phyloP scores from a whole-genome alignment of 352 stramenopile species.

The Plasmopara halstedii region DNA sequence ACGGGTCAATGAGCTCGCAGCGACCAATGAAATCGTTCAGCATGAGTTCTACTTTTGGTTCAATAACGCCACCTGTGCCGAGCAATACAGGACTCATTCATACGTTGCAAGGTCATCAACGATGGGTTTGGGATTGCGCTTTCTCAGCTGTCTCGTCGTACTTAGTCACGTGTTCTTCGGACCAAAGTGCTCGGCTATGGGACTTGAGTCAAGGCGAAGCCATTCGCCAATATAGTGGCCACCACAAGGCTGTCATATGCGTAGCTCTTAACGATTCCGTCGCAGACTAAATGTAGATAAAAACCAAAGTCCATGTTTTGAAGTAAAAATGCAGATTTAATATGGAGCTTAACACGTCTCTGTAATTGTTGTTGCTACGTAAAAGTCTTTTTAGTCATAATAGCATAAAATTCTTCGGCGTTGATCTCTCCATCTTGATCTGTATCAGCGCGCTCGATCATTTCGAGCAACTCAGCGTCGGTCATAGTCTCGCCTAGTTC shows the following conservation, averaged over 20 bases:
- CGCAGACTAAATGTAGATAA: slow-evolving; percentile 30
- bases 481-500: slow-evolving; percentile 99
- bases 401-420: slow-evolving; percentile 96
- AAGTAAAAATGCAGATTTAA: not conserved
- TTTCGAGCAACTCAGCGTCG: slow-evolving; percentile 98
- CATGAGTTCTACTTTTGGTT: slow-evolving; percentile 21
- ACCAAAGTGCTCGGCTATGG: slow-evolving; percentile 95
- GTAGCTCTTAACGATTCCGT: slow-evolving; percentile 83
- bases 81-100: slow-evolving; percentile 53
- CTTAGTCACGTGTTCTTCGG: slow-evolving; percentile 94
- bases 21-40: slow-evolving; percentile 22
- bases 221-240: slow-evolving; percentile 84
- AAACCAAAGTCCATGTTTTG: not conserved
- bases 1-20: slow-evolving; percentile 28
- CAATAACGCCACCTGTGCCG: slow-evolving; percentile 12
- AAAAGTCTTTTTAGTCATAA: slow-evolving; percentile 97
- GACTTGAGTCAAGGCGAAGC: slow-evolving; percentile 89
- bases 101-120: slow-evolving; percentile 84
- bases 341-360: not conserved
- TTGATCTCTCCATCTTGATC: slow-evolving; percentile 96
- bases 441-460: slow-evolving; percentile 96
- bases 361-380: slow-evolving; percentile 33
- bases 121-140: slow-evolving; percentile 98
- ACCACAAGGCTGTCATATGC: slow-evolving; percentile 87
- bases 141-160: slow-evolving; percentile 98